phyloP scores from a whole-genome alignment of 2,329 filamentous ascomycete species.

The Rhynchosporium graminicola region DNA sequence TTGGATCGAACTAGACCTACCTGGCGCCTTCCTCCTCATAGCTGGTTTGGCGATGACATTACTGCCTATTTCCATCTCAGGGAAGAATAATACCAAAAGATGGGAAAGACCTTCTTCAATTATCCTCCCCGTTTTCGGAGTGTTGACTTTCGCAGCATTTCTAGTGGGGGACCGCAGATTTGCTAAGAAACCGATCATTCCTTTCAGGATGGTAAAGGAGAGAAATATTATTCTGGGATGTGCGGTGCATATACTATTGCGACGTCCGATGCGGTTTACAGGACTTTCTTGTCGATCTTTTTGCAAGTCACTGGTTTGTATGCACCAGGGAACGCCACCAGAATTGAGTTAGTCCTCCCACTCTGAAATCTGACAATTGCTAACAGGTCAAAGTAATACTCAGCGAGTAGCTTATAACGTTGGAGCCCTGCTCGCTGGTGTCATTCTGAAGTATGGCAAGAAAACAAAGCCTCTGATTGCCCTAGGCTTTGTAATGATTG shows the following conservation, averaged over 20 bases:
- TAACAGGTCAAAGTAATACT: neutral
- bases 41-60: constrained; percentile 10
- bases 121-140: constrained; percentile 4
- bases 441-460: constrained; percentile 4
- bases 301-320: constrained; percentile 1
- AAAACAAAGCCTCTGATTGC: constrained; percentile 1
- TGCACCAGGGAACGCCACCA: neutral
- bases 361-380: neutral
- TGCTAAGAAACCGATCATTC: constrained; percentile 2
- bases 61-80: neutral
- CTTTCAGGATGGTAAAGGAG: constrained; percentile 6
- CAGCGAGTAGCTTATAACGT: constrained; percentile 7
- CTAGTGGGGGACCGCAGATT: constrained; percentile 2
- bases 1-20: neutral
- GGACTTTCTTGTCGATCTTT: constrained; percentile 7
- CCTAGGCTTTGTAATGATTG: neutral
- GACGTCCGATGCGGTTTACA: constrained; percentile 4
- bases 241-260: neutral
- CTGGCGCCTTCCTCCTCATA: neutral
- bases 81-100: neutral
- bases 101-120: constrained; percentile 4
- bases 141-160: neutral
- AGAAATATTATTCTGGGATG: constrained; percentile 4
- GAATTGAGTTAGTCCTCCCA: neutral
- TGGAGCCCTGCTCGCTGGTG: neutral